A percentile compares a stretch with the other conserved stretches of the same genome.
These are phyloP conservation scores for Fusarium miscanthi DNA, from an alignment of 2,329 filamentous ascomycete genomes.

Conservation along the genomic window DNA sequence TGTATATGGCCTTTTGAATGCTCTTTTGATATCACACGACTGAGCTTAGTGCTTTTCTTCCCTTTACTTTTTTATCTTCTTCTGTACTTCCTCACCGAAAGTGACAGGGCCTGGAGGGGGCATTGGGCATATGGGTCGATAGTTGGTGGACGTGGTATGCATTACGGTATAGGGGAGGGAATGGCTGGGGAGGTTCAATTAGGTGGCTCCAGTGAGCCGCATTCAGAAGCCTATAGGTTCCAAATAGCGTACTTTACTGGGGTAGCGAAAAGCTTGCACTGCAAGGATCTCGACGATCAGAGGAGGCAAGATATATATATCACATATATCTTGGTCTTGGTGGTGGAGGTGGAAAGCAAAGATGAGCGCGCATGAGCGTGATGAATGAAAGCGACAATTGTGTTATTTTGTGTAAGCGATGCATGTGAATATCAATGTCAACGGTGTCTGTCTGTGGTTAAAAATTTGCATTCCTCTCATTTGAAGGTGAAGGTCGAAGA, in stretches of 20 bases:
- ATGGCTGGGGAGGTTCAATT: conserved; percentile 24
- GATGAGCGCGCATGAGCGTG: conserved; percentile 37
- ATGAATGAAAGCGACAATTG: conserved; percentile 44
- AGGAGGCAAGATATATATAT: not conserved
- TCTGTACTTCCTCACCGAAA: conserved; percentile 35
- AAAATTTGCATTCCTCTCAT: not conserved
- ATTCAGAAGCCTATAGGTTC: conserved; percentile 4
- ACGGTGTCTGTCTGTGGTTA: not conserved
- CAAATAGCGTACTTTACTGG: not conserved
- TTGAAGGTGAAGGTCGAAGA: not conserved
- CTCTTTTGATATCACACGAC: conserved; percentile 41
- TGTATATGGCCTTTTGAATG: conserved; percentile 20
- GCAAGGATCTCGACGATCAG: conserved; percentile 9
- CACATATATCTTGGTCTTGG: not conserved
- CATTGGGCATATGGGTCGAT: conserved; percentile 19
- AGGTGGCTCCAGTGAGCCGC: conserved; percentile 1
- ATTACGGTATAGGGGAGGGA: conserved; percentile 5
- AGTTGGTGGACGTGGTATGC: not conserved
- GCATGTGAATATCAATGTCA: not conserved
- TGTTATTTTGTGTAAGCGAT: conserved; percentile 6
- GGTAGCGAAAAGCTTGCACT: conserved; percentile 12
- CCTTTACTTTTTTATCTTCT: conserved; percentile 25
- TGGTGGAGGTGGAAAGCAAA: conserved; percentile 11
- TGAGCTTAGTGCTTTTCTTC: conserved; percentile 40
- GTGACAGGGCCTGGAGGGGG: conserved; percentile 31